Evolutionary conservation across 2,329 filamentous ascomycete genomes (phyloP).

Genomic region (Aspergillus sp.): DNA sequence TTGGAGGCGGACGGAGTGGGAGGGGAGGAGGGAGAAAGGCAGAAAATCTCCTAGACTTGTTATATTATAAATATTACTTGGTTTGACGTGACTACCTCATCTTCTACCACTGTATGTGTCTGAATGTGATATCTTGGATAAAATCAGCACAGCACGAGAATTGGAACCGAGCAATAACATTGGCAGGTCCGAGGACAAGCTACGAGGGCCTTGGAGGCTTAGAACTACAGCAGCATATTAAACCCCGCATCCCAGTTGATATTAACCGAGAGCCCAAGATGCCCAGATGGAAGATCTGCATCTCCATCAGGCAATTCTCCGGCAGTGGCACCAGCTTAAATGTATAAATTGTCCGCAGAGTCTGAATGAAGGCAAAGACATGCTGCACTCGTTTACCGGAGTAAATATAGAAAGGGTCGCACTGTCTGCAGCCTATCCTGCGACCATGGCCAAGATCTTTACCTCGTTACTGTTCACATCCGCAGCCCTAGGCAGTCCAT

Average conservation of each 20-base stretch:
- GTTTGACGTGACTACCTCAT: too few species aligned
- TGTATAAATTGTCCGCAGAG: background rate
- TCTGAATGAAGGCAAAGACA: background rate
- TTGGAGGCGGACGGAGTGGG: background rate
- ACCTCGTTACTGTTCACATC: background rate
- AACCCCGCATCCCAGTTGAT: background rate
- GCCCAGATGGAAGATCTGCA: background rate
- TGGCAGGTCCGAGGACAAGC: too few species aligned
- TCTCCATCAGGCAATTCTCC: constrained; percentile 1
- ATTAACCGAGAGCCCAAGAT: background rate
- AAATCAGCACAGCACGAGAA: too few species aligned
- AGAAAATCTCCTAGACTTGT: too few species aligned
- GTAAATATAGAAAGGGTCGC: too few species aligned
- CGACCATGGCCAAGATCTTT: background rate
- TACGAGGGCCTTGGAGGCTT: background rate
- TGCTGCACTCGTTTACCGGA: background rate
- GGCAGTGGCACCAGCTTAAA: background rate
- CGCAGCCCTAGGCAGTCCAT: background rate
- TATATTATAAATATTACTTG: too few species aligned
- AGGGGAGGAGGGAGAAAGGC: background rate
- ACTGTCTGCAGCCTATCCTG: background rate
- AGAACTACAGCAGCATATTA: background rate
- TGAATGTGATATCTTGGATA: too few species aligned
- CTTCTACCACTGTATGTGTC: too few species aligned
- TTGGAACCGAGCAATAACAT: too few species aligned